These are phyloP conservation scores for Lentinula boryana DNA, from an alignment of 768 basidiomycete species.

Conservation along the genomic window DNA sequence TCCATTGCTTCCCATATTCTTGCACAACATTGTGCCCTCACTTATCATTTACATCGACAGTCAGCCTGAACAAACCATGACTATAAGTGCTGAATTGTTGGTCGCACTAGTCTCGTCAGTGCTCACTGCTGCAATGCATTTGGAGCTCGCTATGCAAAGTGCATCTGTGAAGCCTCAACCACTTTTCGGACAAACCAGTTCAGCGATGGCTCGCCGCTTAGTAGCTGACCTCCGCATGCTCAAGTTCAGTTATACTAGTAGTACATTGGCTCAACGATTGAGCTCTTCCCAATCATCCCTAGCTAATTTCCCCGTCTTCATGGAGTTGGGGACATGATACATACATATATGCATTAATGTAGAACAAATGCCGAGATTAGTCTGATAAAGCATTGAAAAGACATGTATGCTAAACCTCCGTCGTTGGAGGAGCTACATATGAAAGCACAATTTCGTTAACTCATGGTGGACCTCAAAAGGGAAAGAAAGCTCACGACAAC, in stretches of 20 bases:
- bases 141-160: conserved; percentile 62
- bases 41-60: conserved; percentile 53
- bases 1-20: conserved; percentile 69
- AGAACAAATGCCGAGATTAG: not conserved
- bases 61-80: conserved; percentile 44
- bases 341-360: conserved; percentile 8
- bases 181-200: conserved; percentile 57
- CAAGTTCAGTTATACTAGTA: conserved; percentile 44
- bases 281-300: conserved; percentile 59
- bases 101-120: conserved; percentile 60
- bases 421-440: conserved; percentile 37
- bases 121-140: conserved; percentile 60
- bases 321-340: conserved; percentile 26
- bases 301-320: conserved; percentile 71
- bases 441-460: conserved; percentile 1
- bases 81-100: conserved; percentile 53
- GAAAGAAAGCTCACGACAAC: conserved; percentile 59
- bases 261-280: conserved; percentile 51
- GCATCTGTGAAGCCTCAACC: conserved; percentile 42
- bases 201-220: conserved; percentile 60
- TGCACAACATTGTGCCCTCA: conserved; percentile 60
- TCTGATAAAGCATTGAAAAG: not conserved
- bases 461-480: not conserved
- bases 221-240: conserved; percentile 53
- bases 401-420: conserved; percentile 30